Base-by-base conservation (phyloP, 148 eudicot species). In the Bassia scoparia region DNA sequence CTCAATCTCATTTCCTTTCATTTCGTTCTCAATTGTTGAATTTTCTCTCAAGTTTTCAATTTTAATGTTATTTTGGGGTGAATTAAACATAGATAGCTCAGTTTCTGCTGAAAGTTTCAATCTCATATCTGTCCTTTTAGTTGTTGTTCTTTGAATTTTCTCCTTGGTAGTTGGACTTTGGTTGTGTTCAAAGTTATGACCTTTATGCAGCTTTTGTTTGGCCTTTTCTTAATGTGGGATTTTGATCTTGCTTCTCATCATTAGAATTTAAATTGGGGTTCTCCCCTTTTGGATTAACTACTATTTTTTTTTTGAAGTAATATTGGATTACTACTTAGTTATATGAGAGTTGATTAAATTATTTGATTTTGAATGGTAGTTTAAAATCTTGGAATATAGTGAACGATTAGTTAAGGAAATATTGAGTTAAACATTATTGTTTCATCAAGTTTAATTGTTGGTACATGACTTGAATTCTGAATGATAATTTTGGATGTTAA, bases 391-490 rank as follows among this genome's bases (percentile, higher is more conserved):
- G 20, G 11, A 76, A 46, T 18, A 20, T 48, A 27, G 49, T 31
- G 67, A 33, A 38, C n/a, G 71, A 68, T 44, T 70, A 54, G 18
- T 4, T n/a, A n/a, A n/a, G n/a, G n/a, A n/a, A 31, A 67, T 56
- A 37, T 75, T 67, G 58, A 13, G 38, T 1, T 49, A 44, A 44
- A 56, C 67, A 34, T 21, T 7, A 10, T 55, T 55, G 17, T 46
- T 68, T 44, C 35, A 68, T 59, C 35, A 58, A 56, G 23, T 54
- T 58, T 68, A 11, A 67, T 23, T 74, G 62, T 49, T n/a, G 69
- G 63, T 76, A 31, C 79, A 76, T 69, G 74, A 76, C 61, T 63
- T 76, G 50, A 53, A 61, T 63, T 61, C 69, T 76, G 50, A 53
- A 61, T 63, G 34, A 60, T 26, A n/a, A n/a, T 48, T 23, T 52